Percentiles rank a stretch among this genome's conserved stretches.
phyloP scores from a whole-genome alignment of 495 filamentous ascomycete species.

The Apodospora peruviana region DNA sequence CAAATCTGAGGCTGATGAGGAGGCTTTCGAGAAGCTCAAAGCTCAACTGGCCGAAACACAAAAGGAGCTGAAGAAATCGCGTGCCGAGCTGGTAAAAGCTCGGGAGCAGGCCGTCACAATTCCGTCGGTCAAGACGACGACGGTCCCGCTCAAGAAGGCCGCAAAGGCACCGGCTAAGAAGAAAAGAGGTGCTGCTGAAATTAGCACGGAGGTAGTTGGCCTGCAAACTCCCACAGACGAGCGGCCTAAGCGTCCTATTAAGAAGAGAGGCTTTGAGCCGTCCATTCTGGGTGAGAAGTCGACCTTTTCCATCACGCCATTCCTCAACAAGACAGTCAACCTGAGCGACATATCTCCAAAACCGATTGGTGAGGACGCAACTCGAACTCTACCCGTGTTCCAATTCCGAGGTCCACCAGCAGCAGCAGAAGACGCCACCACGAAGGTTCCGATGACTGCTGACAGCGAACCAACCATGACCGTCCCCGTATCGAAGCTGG shows the following conservation, averaged over 20 bases:
- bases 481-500: conserved; percentile 12
- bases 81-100: conserved; percentile 38
- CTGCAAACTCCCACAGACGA: conserved; percentile 33
- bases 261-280: conserved; percentile 48
- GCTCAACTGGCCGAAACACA: conserved; percentile 62
- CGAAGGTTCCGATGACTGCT: background rate
- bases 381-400: conserved; percentile 9
- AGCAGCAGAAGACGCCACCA: conserved; percentile 8
- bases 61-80: conserved; percentile 60
- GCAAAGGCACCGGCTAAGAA: conserved; percentile 32
- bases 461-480: background rate
- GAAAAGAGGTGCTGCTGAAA: conserved; percentile 30
- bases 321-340: conserved; percentile 71
- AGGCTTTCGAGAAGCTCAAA: conserved; percentile 57
- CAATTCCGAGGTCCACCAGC: conserved; percentile 4
- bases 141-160: conserved; percentile 29
- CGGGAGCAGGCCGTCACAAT: conserved; percentile 19
- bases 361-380: conserved; percentile 8
- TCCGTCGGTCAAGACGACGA: conserved; percentile 16
- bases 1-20: conserved; percentile 50
- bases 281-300: conserved; percentile 75
- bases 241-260: conserved; percentile 30
- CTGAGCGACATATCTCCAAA: conserved; percentile 23
- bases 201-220: conserved; percentile 24
- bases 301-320: conserved; percentile 86